Base-by-base conservation (phyloP, 352 stramenopile species). In the Phytophthora niederhauseri region DNA sequence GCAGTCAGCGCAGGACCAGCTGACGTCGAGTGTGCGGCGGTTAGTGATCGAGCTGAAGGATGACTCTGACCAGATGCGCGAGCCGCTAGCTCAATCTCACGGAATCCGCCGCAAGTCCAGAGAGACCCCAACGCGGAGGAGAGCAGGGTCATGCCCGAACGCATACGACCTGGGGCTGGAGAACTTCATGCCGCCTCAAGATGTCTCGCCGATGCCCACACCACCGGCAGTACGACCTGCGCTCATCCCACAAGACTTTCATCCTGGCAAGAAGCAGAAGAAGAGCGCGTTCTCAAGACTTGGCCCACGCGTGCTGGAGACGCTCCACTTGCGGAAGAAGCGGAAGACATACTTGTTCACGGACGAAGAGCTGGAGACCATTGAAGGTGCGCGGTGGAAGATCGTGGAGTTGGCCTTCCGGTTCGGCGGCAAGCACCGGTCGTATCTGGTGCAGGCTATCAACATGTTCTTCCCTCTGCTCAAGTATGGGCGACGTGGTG, bases 401-500 rank as follows among this genome's bases (percentile, higher is more conserved):
- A 94, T 94, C 36, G 85, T 94, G 26, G 86, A 96, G 66, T 74
- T 96, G 15, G 88, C 88, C 7, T 94, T 93, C 61, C 88, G 88
- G 41, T 96, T 94, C 58, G 88, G 88, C 22, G 88, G 88, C 57
- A 90, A 94, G 61, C 86, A 96, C 52, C 84, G 88, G 0, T 89
- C 87, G 57, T 94, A 96, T 57, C 65, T 96, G 56, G 88, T 94
- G n/a, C 85, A 96, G 53, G 86, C 88, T 8, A 77, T 96, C 54
- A 96, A 96, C 58, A 94, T 93, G 84, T 94, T 96, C 59, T 89
- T 86, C 61, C 85, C 86, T 19, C 55, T 96, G 46, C 67, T 84
- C 34, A 96, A 96, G 66, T 96, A 92, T 66, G 88, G 88, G 4
- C 85, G 88, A 19, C 84, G 84, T 45, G 88, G 88, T 9, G 84